phyloP scores from a whole-genome alignment of 2,329 filamentous ascomycete species.

The Westerdykella sp. region DNA sequence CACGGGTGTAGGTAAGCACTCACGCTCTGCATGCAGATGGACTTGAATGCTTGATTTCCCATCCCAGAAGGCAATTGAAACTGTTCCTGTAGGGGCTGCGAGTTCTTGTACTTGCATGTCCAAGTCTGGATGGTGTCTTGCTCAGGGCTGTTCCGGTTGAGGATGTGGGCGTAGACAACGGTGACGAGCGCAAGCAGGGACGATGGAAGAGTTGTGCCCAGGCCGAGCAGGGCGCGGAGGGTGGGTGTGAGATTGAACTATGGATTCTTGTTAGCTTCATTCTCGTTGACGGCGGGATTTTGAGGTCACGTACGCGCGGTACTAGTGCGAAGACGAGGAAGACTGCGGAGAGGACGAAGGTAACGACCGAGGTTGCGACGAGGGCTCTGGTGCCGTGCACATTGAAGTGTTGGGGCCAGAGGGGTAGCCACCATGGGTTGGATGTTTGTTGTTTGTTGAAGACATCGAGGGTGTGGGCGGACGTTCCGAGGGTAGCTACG shows the following conservation, averaged over 20 bases:
- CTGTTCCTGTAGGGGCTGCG: conserved; percentile 16
- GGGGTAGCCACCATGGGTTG: conserved; percentile 45
- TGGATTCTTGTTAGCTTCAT: neutral
- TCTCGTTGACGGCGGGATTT: neutral
- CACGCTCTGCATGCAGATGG: conserved; percentile 40
- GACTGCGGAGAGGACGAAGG: conserved; percentile 35
- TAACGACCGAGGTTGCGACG: conserved; percentile 35
- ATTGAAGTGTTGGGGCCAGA: conserved; percentile 46
- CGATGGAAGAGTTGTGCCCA: conserved; percentile 33
- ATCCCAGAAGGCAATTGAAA: conserved; percentile 18
- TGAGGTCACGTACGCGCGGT: conserved; percentile 23
- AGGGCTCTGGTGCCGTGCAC: conserved; percentile 39
- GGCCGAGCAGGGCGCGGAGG: conserved; percentile 33
- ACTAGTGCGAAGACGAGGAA: conserved; percentile 32
- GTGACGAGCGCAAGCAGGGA: conserved; percentile 37
- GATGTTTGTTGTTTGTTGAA: conserved; percentile 39
- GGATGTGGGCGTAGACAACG: conserved; percentile 36
- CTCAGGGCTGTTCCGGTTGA: conserved; percentile 30
- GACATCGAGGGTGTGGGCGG: conserved; percentile 39
- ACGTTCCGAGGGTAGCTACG: conserved; percentile 39
- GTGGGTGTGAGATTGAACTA: conserved; percentile 35
- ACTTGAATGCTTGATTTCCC: conserved; percentile 34
- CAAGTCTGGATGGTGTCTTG: conserved; percentile 38
- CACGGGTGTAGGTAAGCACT: conserved; percentile 6
- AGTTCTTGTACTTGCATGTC: conserved; percentile 35